Evolutionary conservation across 257 asterid species (phyloP).

Genomic region (Solanum raphanifolium): DNA sequence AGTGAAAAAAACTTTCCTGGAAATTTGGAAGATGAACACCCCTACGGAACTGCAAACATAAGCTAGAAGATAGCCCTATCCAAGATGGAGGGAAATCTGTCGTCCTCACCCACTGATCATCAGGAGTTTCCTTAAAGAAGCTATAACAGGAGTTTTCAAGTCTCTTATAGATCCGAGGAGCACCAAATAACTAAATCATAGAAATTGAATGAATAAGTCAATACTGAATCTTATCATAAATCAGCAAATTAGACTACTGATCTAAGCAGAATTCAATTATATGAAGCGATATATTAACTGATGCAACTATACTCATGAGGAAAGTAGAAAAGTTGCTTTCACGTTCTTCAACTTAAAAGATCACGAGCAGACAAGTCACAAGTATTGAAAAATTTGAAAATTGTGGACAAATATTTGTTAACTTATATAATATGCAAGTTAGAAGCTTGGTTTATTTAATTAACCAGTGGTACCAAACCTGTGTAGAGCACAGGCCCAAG

Average conservation of each 20-base stretch:
- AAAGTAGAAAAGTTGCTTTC: background rate
- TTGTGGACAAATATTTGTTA: background rate
- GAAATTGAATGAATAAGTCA: background rate
- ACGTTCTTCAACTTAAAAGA: background rate
- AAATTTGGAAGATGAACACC: conserved; percentile 53
- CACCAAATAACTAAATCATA: conserved; percentile 53
- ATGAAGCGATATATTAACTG: background rate
- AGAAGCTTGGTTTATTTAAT: background rate
- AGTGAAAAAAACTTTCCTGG: conserved; percentile 40
- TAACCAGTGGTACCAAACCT: background rate
- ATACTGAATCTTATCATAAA: background rate
- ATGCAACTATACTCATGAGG: background rate
- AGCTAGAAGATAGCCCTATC: conserved; percentile 79
- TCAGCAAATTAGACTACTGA: background rate
- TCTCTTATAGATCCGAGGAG: conserved; percentile 70
- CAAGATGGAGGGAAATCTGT: conserved; percentile 54
- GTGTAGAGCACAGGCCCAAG: background rate
- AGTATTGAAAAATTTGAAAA: background rate
- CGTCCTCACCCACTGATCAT: conserved; percentile 88
- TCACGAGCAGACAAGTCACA: background rate
- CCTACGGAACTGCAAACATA: conserved; percentile 56
- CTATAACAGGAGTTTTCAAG: conserved; percentile 12
- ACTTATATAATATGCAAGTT: background rate
- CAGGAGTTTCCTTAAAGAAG: conserved; percentile 37
- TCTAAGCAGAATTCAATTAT: background rate